Evolutionary conservation across 352 stramenopile genomes (phyloP).

Genomic region (Plasmopara viticola): DNA sequence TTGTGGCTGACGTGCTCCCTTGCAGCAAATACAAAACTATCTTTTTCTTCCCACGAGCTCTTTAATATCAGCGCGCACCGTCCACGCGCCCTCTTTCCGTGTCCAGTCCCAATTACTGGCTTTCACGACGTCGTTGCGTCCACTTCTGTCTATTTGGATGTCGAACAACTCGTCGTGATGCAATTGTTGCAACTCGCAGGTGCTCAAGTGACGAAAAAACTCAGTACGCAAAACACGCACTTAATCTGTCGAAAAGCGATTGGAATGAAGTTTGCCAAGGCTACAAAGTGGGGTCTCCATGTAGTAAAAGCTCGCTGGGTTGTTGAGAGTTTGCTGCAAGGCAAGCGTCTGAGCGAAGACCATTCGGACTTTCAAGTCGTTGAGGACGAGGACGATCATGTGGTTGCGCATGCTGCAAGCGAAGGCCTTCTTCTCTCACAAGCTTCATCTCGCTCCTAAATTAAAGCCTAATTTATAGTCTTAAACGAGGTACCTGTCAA

Average conservation of each 20-base stretch:
- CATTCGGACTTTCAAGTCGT: conserved; percentile 20
- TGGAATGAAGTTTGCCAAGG: conserved; percentile 62
- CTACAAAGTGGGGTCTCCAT: conserved; percentile 38
- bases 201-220: conserved; percentile 39
- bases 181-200: conserved; percentile 52
- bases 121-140: conserved; percentile 47
- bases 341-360: conserved; percentile 33
- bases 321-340: conserved; percentile 50
- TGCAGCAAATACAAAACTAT: conserved; percentile 32
- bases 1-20: conserved; percentile 72
- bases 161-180: conserved; percentile 57
- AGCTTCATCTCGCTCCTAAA: not conserved
- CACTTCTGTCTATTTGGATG: conserved; percentile 53
- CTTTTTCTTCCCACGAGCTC: conserved; percentile 45
- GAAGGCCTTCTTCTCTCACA: not conserved
- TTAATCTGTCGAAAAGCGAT: conserved; percentile 46
- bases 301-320: conserved; percentile 64
- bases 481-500: no score
- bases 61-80: conserved; percentile 35
- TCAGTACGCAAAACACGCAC: conserved; percentile 59
- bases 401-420: not conserved
- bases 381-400: not conserved
- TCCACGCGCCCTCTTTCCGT: conserved; percentile 39
- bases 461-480: not conserved
- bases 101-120: conserved; percentile 34